Evolutionary conservation across 2,329 filamentous ascomycete species (phyloP).

Genomic region (Colletotrichum sp.): DNA sequence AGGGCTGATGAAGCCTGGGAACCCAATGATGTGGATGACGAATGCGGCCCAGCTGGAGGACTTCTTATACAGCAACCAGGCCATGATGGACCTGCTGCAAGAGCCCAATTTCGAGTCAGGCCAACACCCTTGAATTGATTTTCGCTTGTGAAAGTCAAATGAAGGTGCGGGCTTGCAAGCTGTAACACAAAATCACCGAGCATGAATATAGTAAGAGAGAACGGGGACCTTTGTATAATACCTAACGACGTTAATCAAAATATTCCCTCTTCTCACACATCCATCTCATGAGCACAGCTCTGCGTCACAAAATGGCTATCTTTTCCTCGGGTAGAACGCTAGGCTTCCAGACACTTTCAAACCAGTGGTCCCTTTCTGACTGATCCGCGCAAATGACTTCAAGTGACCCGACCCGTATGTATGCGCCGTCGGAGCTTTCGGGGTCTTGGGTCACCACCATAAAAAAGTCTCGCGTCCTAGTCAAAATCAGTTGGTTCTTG

Average conservation of each 20-base stretch:
- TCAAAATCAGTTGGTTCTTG: background rate
- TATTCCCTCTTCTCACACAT: fast-evolving
- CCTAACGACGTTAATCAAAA: too few relatives aligned
- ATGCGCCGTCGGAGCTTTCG: background rate
- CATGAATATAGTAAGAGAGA: fast-evolving
- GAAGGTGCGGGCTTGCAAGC: fast-evolving
- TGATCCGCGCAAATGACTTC: background rate
- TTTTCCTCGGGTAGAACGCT: background rate
- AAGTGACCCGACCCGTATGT: background rate
- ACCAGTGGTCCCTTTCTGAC: background rate
- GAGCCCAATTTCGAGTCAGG: slow-evolving; percentile 21
- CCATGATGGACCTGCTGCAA: slow-evolving; percentile 40
- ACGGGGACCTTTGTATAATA: fast-evolving
- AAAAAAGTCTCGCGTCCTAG: background rate
- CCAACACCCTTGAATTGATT: background rate
- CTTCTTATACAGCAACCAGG: slow-evolving; percentile 42
- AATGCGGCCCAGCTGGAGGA: slow-evolving; percentile 40
- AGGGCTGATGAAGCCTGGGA: slow-evolving; percentile 8
- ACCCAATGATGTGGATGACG: slow-evolving; percentile 40
- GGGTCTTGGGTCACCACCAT: background rate
- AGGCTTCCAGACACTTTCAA: background rate
- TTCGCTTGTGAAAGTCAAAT: background rate
- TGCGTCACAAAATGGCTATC: background rate
- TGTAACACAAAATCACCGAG: background rate
- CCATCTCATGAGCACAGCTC: fast-evolving